Conservation (phyloP, 495 filamentous ascomycete genomes). For the Emericellopsis terricola region DNA sequence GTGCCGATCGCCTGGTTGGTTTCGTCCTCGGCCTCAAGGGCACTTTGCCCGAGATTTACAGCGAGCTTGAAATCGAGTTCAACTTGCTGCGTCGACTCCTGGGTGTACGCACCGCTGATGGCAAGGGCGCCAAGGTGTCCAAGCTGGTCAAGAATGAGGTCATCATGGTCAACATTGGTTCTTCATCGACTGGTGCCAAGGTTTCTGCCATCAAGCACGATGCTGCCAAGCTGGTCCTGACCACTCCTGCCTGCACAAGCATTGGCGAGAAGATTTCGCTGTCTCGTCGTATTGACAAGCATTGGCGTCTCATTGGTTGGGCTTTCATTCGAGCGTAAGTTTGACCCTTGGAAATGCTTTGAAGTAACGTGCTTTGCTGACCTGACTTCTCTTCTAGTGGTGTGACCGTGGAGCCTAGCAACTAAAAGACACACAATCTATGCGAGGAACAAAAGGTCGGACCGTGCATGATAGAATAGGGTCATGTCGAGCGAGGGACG, state of each 20-base stretch:
- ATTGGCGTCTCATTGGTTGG: constrained; percentile 98
- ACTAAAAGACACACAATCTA: no score
- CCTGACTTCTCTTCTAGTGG: constrained; percentile 12
- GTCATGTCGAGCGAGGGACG: no score
- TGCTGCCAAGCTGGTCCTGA: constrained; percentile 67
- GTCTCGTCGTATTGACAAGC: constrained; percentile 92
- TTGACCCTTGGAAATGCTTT: background rate
- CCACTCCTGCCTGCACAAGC: constrained; percentile 80
- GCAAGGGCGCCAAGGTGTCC: constrained; percentile 97
- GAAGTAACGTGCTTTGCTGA: no score
- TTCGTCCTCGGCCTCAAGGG: constrained; percentile 94
- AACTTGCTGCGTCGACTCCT: constrained; percentile 85
- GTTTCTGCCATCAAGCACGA: constrained; percentile 92
- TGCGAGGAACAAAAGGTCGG: no score
- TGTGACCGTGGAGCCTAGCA: constrained; percentile 23
- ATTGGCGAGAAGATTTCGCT: constrained; percentile 96
- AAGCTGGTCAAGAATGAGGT: constrained; percentile 97
- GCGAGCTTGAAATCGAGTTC: constrained; percentile 97
- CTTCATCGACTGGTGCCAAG: constrained; percentile 88
- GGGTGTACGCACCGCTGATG: constrained; percentile 93
- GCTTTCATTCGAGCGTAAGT: constrained; percentile 59
- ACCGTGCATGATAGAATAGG: no score
- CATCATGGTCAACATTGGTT: constrained; percentile 98
- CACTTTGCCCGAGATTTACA: constrained; percentile 82
- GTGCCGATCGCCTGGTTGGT: constrained; percentile 95